Base-by-base conservation (phyloP, 2,329 filamentous ascomycete genomes). In the Stagonosporopsis cucurbitacearum region DNA sequence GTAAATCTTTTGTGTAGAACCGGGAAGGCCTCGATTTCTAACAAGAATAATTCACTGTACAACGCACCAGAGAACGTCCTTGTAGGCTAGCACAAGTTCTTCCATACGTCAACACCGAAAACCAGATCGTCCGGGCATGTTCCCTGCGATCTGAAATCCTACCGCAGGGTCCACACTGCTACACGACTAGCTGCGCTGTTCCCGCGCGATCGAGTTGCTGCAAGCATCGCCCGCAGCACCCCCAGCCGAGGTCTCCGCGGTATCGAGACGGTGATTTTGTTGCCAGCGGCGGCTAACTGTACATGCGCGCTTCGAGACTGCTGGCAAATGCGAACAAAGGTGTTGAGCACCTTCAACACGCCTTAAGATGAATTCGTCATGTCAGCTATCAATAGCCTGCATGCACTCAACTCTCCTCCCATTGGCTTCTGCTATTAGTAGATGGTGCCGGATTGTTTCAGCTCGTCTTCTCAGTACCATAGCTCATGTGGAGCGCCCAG, bases 91-190 rank as follows among this genome's bases (percentile, higher is more conserved):
- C n/a, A n/a, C n/a, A n/a, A n/a, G n/a, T n/a, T n/a, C 17, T 8
- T 37, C 7, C 35, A 20, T 17, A 37, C 17, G 19, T 37, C 17
- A 37, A 37, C 35, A 11, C 17, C 19, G 6, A 26, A 26, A 35
- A 41, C 44, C 39, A 54, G 26, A 49, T 45, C 28, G 17, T 26
- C 15, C 40, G 11, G 17, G 40, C 25, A 13, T 26, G 33, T 35
- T n/a, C 15, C 19, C 37, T 40, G 40, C 30, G 51, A 49, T 54
- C 51, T 54, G 45, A 40, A 39, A 39, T 35, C 26, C 26, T 26
- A 7, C 25, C 4, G 13, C 45, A 45, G 39, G 33, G 49, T 54
- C 51, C 13, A 50, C 11, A 30, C 42, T 47, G 19, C 33, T 36
- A 8, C 42, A 23, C 17, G 26, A 12, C 25, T 35, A 45, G 36